Conservation (phyloP, 371 early-diverging fungal genomes). For the Gilbertella persicaria region DNA sequence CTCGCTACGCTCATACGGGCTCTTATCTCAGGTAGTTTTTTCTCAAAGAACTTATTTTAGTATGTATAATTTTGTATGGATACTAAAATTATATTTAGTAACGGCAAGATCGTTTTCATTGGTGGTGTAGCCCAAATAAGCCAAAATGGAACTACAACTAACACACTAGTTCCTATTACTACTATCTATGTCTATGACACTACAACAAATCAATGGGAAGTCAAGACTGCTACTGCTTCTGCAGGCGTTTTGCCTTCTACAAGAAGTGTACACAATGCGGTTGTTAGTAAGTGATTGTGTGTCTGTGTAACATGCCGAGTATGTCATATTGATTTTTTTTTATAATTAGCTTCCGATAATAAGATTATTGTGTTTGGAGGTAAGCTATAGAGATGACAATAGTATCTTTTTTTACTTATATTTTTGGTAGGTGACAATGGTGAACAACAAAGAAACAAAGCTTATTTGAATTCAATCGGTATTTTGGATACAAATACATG, state of each 20-base stretch:
- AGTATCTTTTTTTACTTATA: neutral
- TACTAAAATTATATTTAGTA: slow-evolving; percentile 18
- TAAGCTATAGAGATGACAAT: slow-evolving; percentile 10
- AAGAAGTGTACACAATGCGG: slow-evolving; percentile 35
- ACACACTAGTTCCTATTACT: slow-evolving; percentile 19
- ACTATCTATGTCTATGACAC: slow-evolving; percentile 33
- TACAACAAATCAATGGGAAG: slow-evolving; percentile 25
- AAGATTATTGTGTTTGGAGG: slow-evolving; percentile 50
- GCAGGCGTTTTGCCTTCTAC: slow-evolving; percentile 20
- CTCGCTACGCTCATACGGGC: slow-evolving; percentile 35
- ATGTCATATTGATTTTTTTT: slow-evolving; percentile 2
- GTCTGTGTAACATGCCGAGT: slow-evolving; percentile 4
- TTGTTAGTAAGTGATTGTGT: slow-evolving; percentile 37
- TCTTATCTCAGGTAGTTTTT: slow-evolving; percentile 30
- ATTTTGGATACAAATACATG: slow-evolving; percentile 46
- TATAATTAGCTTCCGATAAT: slow-evolving; percentile 29
- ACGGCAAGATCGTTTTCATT: slow-evolving; percentile 41
- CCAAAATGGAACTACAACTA: neutral
- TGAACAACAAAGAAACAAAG: slow-evolving; percentile 15
- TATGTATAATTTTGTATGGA: neutral
- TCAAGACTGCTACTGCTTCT: slow-evolving; percentile 4
- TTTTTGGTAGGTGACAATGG: slow-evolving; percentile 35
- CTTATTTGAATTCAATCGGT: slow-evolving; percentile 34
- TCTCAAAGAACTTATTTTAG: neutral
- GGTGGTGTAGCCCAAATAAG: slow-evolving; percentile 33